Evolutionary conservation across 257 asterid genomes (phyloP), one percentile per base, ranked within the genome.

Genomic region (Handroanthus guayacan): DNA sequence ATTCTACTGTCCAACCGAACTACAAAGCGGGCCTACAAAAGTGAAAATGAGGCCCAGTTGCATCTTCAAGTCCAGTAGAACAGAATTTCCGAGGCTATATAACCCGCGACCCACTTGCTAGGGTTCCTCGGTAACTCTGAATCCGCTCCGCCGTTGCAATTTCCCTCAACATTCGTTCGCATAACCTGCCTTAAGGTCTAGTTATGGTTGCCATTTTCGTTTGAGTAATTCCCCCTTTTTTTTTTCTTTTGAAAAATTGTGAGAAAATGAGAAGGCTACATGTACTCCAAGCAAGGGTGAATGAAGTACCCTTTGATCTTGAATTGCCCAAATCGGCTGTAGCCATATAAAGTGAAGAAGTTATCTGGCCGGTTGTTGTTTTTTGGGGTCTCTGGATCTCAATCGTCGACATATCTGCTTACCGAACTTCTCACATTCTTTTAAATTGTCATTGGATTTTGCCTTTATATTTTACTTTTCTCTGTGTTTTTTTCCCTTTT

Each of bases 301-400:
- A 64, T 4, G 1, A 47, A 76, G 20, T 82, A 65, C 74, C 85
- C 85, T 67, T 51, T 31, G 5, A 55, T 87, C 89, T 85, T 87
- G 91, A 81, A 5, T 67, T 77, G 89, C 91, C 91, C 52, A 17
- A 72, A 63, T 72, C 62, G 89, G 89, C 86, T 81, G 88, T 87
- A 85, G 91, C 89, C 10, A 81, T 62, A 85, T 50, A 20, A 1
- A 81, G 12, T 11, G 13, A 63, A 69, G 89, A 77, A 80, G 85
- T 83, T 87, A 47, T 80, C 91, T 87, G 89, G 89, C 91, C 85
- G 91, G 86, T 87, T 79, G 86, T 85, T 73, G 89, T 81, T 78
- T 12, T 62, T 11, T 18, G 67, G 71, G 39, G 20, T 68, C 37
- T 48, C 20, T 13, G 74, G 25, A 31, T 47, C 62, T 70, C 65